These are phyloP conservation scores for Hypoxylon sp. DNA, from an alignment of 2,329 filamentous ascomycete species.

Conservation along the genomic window DNA sequence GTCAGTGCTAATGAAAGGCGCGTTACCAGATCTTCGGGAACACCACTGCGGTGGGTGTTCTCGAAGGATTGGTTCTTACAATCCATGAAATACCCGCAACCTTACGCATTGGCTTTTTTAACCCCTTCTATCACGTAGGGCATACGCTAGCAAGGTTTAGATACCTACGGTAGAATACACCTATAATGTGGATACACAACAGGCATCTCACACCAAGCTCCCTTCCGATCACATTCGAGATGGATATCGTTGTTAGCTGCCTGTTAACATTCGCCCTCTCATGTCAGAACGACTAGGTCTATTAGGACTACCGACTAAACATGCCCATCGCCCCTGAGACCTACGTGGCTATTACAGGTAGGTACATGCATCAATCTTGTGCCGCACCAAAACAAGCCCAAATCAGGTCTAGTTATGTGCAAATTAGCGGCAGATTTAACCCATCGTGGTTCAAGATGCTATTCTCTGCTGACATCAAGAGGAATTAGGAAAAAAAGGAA, in stretches of 20 bases:
- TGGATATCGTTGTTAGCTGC: slow-evolving; percentile 24
- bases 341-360: slow-evolving; percentile 4
- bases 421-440: slow-evolving; percentile 14
- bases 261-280: slow-evolving; percentile 3
- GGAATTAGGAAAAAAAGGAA: slow-evolving; percentile 14
- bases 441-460: slow-evolving; percentile 18
- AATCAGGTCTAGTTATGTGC: slow-evolving; percentile 6
- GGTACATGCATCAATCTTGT: slow-evolving; percentile 3
- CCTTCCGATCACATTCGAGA: slow-evolving; percentile 15
- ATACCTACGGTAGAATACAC: slow-evolving; percentile 1
- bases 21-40: slow-evolving; percentile 55
- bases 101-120: slow-evolving; percentile 30
- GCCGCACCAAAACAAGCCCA: slow-evolving; percentile 9
- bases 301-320: slow-evolving; percentile 4
- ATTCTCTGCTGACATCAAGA: slow-evolving; percentile 21
- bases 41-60: slow-evolving; percentile 30
- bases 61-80: slow-evolving; percentile 38
- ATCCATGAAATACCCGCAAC: slow-evolving; percentile 36
- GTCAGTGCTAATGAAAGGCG: slow-evolving; percentile 51
- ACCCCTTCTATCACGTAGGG: slow-evolving; percentile 5
- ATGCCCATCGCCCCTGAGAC: slow-evolving; percentile 5
- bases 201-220: slow-evolving; percentile 39
- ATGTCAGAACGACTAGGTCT: slow-evolving; percentile 4
- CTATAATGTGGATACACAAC: slow-evolving; percentile 20
- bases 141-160: slow-evolving; percentile 6